Evolutionary conservation across 768 basidiomycete genomes (phyloP).

Genomic region (Dendrothele bispora): DNA sequence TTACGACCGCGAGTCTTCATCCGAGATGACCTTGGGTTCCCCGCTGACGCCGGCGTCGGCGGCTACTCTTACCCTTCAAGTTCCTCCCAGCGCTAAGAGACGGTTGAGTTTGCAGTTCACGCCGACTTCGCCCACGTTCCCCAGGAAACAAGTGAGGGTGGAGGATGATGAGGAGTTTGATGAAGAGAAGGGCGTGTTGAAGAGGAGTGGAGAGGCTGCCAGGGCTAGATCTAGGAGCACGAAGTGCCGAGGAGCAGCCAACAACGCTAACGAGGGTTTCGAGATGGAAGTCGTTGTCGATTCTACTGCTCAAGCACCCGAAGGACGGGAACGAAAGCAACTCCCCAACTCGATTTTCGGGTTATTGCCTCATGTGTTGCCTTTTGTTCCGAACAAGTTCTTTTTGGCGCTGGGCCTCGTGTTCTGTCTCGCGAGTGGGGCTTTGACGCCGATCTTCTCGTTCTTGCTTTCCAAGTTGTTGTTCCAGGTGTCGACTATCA

Average conservation of each 20-base stretch:
- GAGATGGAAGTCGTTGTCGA: constrained; percentile 24
- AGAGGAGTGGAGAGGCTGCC: constrained; percentile 39
- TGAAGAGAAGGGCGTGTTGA: constrained; percentile 43
- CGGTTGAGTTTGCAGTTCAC: constrained; percentile 69
- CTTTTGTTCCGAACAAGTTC: constrained; percentile 73
- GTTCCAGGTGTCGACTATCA: constrained; percentile 68
- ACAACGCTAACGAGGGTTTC: constrained; percentile 20
- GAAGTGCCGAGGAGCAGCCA: constrained; percentile 17
- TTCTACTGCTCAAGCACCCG: constrained; percentile 9
- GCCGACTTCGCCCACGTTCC: constrained; percentile 52
- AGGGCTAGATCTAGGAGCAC: constrained; percentile 6
- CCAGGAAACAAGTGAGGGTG: too few species aligned
- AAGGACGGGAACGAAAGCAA: constrained; percentile 11
- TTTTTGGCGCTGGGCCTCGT: constrained; percentile 69
- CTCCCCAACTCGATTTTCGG: too few species aligned
- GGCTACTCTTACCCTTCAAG: too few species aligned
- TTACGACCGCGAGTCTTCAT: constrained; percentile 13
- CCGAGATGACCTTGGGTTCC: constrained; percentile 15
- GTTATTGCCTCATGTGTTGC: constrained; percentile 56
- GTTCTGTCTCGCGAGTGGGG: constrained; percentile 70
- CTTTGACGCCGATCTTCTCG: constrained; percentile 91
- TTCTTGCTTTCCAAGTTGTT: constrained; percentile 83
- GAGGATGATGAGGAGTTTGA: constrained; percentile 36
- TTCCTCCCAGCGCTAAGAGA: too few species aligned
- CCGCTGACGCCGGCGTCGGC: constrained; percentile 34